Conservation (phyloP, 305 asterid genomes). For the Solanum hybrid region DNA sequence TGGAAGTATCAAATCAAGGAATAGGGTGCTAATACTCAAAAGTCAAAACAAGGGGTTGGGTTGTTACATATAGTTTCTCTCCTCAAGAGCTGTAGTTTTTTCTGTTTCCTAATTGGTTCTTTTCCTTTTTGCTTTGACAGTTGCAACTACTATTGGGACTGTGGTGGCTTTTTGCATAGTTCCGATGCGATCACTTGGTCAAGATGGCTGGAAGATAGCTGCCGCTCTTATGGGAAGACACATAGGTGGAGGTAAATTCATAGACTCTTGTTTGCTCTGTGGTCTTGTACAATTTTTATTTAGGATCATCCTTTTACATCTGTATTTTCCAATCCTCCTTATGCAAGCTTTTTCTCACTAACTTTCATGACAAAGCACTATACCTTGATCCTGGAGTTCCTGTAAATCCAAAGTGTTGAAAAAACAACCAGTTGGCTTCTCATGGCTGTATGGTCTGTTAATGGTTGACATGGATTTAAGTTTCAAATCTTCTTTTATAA, state of each 20-base stretch:
- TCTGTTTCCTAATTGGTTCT: neutral
- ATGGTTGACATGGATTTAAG: neutral
- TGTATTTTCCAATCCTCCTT: neutral
- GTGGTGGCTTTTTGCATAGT: conserved; percentile 59
- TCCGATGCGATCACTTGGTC: conserved; percentile 83
- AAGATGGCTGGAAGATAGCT: conserved; percentile 90
- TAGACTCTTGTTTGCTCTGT: neutral
- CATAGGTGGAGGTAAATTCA: conserved; percentile 80
- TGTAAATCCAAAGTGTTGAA: neutral
- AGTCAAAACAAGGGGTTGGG: neutral
- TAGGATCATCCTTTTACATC: neutral
- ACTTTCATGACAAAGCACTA: neutral
- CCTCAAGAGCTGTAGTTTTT: neutral
- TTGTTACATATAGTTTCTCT: neutral
- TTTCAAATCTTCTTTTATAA: neutral
- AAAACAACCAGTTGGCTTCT: neutral
- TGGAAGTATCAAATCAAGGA: neutral
- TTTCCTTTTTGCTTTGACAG: conserved; percentile 18
- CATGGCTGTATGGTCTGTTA: neutral
- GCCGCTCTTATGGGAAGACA: conserved; percentile 98
- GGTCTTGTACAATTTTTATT: neutral
- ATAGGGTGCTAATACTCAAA: neutral
- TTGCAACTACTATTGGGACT: conserved; percentile 85
- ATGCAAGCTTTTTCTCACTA: neutral
- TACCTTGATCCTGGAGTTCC: neutral